Evolutionary conservation across 1,139 yeast species (phyloP).

Genomic region (Hanseniaspora uvarum): DNA sequence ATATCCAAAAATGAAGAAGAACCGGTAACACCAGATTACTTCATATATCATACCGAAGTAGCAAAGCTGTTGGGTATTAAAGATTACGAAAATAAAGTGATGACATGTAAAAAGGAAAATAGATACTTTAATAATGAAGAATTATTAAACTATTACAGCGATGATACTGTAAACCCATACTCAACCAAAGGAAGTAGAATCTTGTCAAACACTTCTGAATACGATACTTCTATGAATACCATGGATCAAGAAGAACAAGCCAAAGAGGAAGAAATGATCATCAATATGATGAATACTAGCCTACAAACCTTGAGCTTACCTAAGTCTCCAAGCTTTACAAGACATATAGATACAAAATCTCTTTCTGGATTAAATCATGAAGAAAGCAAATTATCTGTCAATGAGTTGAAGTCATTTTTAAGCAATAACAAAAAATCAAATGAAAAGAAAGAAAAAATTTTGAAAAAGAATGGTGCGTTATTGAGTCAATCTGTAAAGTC

Average conservation of each 20-base stretch:
- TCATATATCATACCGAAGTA: constrained; percentile 27
- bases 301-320: constrained; percentile 5
- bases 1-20: constrained; percentile 22
- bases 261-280: constrained; percentile 10
- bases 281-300: constrained; percentile 16
- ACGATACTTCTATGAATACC: background rate
- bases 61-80: constrained; percentile 25
- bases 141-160: constrained; percentile 28
- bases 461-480: background rate
- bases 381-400: constrained; percentile 2
- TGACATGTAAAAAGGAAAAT: constrained; percentile 21
- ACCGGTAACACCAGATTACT: constrained; percentile 23
- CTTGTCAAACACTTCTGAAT: constrained; percentile 20
- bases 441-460: background rate
- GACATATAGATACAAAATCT: constrained; percentile 15
- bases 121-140: constrained; percentile 26
- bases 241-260: background rate
- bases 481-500: constrained; percentile 32
- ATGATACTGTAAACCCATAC: constrained; percentile 26
- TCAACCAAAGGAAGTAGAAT: constrained; percentile 28
- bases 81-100: constrained; percentile 26
- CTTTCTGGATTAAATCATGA: constrained; percentile 7
- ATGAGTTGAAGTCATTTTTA: constrained; percentile 8
- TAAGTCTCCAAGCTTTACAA: constrained; percentile 10
- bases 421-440: background rate